Conservation (phyloP, 805 yeast genomes). For the Schwanniomyces polymorphus region DNA sequence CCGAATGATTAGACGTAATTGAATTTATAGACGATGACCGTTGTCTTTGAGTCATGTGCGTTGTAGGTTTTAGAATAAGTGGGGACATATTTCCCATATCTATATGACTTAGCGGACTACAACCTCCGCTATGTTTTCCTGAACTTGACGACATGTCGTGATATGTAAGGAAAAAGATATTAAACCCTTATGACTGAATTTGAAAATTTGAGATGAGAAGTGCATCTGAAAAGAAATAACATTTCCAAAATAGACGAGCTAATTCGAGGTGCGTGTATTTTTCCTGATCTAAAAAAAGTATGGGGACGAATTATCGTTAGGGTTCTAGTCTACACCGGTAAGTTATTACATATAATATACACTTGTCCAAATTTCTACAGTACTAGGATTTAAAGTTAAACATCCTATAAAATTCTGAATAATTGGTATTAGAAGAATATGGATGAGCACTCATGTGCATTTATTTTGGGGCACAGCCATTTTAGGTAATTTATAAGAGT, state of each 20-base stretch:
- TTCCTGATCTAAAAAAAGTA: too few relatives aligned
- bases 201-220: constrained; percentile 1
- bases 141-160: constrained; percentile 3
- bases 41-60: constrained; percentile 17
- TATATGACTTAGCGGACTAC: constrained; percentile 10
- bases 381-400: too few relatives aligned
- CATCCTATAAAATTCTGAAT: too few relatives aligned
- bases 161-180: neutral
- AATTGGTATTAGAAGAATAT: too few relatives aligned
- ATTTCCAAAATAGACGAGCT: neutral
- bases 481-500: too few relatives aligned
- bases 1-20: constrained; percentile 24
- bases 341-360: too few relatives aligned
- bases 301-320: too few relatives aligned
- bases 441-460: too few relatives aligned
- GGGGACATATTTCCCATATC: constrained; percentile 9
- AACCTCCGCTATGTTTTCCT: constrained; percentile 8
- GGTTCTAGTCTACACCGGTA: too few relatives aligned
- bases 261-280: too few relatives aligned
- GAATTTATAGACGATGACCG: constrained; percentile 36
- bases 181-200: neutral
- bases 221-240: neutral
- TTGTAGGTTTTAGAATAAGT: constrained; percentile 12
- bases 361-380: too few relatives aligned
- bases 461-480: too few relatives aligned